Percentiles rank a stretch among this genome's conserved stretches.
Evolutionary conservation across 2,329 filamentous ascomycete genomes (phyloP).

Genomic region (Cytospora schulzeri): DNA sequence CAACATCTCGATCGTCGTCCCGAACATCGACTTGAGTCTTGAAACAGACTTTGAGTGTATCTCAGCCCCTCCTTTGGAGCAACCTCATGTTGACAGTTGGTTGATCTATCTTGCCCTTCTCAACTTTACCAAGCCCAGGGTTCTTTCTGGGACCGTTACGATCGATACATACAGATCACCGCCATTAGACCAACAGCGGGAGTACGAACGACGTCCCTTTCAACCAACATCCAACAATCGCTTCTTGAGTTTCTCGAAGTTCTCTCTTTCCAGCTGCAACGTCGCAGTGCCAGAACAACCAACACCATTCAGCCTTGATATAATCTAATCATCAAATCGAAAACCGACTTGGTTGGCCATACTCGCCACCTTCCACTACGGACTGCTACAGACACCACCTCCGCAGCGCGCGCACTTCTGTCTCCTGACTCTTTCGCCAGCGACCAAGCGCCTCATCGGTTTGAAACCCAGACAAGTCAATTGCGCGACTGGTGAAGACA

Average conservation of each 20-base stretch:
- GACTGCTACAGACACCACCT: background rate
- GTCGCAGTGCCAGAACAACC: background rate
- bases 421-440: background rate
- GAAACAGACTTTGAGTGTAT: background rate
- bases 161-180: background rate
- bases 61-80: background rate
- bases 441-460: background rate
- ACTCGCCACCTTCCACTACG: background rate
- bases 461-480: background rate
- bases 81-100: background rate
- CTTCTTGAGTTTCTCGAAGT: background rate
- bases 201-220: background rate
- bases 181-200: background rate
- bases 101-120: background rate
- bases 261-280: background rate
- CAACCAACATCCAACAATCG: background rate
- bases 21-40: background rate
- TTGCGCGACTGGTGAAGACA: slow-evolving; percentile 3
- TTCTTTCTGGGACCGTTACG: background rate
- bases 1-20: background rate
- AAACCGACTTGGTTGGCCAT: background rate
- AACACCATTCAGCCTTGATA: background rate
- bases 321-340: background rate
- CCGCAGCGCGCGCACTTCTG: background rate
- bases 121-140: background rate